Evolutionary conservation across 805 yeast genomes (phyloP), one percentile per base, ranked within the genome.

Genomic region (Metschnikowia kunwiensis): DNA sequence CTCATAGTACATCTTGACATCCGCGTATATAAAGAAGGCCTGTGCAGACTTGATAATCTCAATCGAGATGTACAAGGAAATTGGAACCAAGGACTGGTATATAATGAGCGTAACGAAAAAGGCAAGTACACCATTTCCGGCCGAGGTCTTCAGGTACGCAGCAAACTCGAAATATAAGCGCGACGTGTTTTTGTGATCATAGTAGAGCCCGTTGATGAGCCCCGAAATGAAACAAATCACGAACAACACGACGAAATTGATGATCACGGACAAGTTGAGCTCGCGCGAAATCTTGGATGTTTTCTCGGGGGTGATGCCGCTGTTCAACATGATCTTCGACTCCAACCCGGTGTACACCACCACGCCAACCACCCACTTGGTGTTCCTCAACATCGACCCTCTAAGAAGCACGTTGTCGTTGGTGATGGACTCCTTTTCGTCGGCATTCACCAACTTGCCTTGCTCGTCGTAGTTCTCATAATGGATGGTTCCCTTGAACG

Each of bases 41-140:
- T 85, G 94, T 0, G 84, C 81, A 0, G 93, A 81, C 55, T 84
- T 84, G 56, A 85, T 80, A 50, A 85, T 82, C 64, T 85, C 94
- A 48, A 85, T 76, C 39, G 93, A 80, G 44, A 85, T 82, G 59
- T 85, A 85, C 43, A 85, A 68, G 0, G 94, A 85, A 45, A 85
- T 85, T 1, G 95, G 95, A 36, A 85, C 88, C 64, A 85, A 68
- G 0, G 89, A 78, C 60, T 82, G 89, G 55, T 82, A 85, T 25
- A 85, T 64, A 46, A 83, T 85, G 42, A 85, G 67, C 3, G 87
- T 81, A 19, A 84, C 93, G 55, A 83, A 83, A 55, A 82, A 85
- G 2, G 79, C 70, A 27, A 85, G 77, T 25, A 82, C 58, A 53
- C 91, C 94, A 48, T 78, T 80, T 7, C 71, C 70, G 1, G 86